Evolutionary conservation across 805 yeast genomes (phyloP).

Genomic region (Starmerella vaccinii): DNA sequence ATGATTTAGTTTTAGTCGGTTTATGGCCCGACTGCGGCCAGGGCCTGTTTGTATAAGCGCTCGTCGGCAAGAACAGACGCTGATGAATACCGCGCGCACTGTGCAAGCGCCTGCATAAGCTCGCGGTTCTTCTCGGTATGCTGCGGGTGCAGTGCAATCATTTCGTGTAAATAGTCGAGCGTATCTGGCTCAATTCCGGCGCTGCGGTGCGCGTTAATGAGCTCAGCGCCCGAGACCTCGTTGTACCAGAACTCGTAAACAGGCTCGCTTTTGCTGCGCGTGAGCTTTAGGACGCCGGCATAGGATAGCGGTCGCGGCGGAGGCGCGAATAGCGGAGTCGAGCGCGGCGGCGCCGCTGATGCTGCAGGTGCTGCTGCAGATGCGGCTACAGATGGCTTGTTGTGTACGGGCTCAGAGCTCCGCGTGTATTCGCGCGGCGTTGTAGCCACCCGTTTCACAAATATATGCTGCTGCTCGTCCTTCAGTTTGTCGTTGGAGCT

Average conservation of each 20-base stretch:
- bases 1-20: neutral
- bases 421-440: constrained; percentile 12
- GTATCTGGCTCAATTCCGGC: constrained; percentile 25
- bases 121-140: constrained; percentile 12
- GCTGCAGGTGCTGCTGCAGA: neutral
- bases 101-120: constrained; percentile 16
- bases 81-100: constrained; percentile 19
- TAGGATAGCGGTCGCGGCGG: constrained; percentile 23
- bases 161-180: constrained; percentile 19
- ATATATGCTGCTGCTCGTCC: constrained; percentile 11
- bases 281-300: constrained; percentile 15
- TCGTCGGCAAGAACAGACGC: constrained; percentile 22
- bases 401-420: neutral
- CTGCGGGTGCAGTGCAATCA: constrained; percentile 15
- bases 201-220: constrained; percentile 15
- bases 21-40: neutral
- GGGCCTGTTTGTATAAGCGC: neutral
- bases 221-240: constrained; percentile 13
- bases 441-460: constrained; percentile 7
- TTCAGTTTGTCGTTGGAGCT: constrained; percentile 19
- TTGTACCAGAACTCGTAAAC: constrained; percentile 20
- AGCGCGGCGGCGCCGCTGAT: neutral
- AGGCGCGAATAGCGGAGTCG: neutral
- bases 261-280: constrained; percentile 12
- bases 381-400: neutral